Conservation (phyloP, 2,329 filamentous ascomycete genomes). For the Talaromyces pinophilus region DNA sequence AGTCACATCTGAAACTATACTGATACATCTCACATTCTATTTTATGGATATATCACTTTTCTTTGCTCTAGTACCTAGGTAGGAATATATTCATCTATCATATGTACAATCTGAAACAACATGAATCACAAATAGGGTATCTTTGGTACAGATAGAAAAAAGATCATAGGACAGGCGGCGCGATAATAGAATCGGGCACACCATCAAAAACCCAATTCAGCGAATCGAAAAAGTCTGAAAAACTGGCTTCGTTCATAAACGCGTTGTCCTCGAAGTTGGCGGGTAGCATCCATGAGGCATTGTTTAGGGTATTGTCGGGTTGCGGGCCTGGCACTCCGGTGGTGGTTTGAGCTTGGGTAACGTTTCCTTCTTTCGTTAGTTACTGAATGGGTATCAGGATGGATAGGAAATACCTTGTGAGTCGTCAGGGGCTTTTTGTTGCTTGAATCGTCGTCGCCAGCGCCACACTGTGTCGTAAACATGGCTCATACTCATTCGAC, state of each 20-base stretch:
- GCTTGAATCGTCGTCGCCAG: slow-evolving; percentile 66
- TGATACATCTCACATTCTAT: background rate
- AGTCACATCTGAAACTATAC: slow-evolving; percentile 12
- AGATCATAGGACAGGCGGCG: slow-evolving; percentile 38
- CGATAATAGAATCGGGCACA: slow-evolving; percentile 63
- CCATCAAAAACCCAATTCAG: slow-evolving; percentile 91
- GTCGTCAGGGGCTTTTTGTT: slow-evolving; percentile 60
- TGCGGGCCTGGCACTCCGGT: slow-evolving; percentile 33
- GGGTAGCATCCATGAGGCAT: slow-evolving; percentile 36
- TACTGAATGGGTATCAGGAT: slow-evolving; percentile 11
- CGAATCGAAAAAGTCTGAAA: slow-evolving; percentile 79
- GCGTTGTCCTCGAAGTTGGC: slow-evolving; percentile 40
- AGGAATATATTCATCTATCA: background rate
- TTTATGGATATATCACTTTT: background rate
- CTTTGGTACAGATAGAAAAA: background rate
- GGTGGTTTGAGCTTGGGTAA: slow-evolving; percentile 40
- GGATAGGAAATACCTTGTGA: slow-evolving; percentile 59
- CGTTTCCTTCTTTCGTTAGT: slow-evolving; percentile 26
- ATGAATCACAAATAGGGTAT: background rate
- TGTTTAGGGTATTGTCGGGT: slow-evolving; percentile 35
- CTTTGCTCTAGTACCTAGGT: background rate
- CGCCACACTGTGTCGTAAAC: slow-evolving; percentile 68
- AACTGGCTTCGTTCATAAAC: slow-evolving; percentile 50
- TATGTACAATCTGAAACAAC: slow-evolving; percentile 7
- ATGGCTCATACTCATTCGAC: slow-evolving; percentile 66